Evolutionary conservation across 2,329 filamentous ascomycete genomes (phyloP).

Genomic region (Fusarium heterosporum): DNA sequence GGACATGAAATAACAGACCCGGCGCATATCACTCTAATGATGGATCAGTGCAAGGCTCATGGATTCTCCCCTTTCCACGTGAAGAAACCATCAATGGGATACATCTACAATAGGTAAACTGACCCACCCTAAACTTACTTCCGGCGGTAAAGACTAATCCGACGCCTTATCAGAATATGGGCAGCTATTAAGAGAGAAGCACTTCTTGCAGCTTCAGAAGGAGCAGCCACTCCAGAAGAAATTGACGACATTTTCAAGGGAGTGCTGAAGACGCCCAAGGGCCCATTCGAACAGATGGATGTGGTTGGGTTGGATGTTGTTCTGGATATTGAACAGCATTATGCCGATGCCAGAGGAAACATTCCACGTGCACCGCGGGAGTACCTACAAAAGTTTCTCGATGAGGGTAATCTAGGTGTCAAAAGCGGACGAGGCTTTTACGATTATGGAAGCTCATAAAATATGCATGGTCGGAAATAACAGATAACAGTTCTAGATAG

Average conservation of each 20-base stretch:
- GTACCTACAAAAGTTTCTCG: constrained; percentile 43
- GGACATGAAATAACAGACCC: constrained; percentile 46
- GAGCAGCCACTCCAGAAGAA: constrained; percentile 48
- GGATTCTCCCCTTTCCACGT: constrained; percentile 50
- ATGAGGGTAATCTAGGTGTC: constrained; percentile 45
- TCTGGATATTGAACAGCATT: constrained; percentile 49
- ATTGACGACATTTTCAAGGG: constrained; percentile 50
- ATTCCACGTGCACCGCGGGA: constrained; percentile 42
- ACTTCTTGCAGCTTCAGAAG: constrained; percentile 48
- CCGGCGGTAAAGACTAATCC: not conserved
- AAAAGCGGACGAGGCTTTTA: constrained; percentile 50
- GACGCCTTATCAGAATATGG: constrained; percentile 44
- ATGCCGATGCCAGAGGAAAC: constrained; percentile 44
- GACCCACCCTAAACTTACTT: fast-evolving
- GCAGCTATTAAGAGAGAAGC: constrained; percentile 51
- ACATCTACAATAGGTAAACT: constrained; percentile 49
- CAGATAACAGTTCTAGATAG: no score
- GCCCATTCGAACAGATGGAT: constrained; percentile 50
- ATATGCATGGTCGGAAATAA: no score
- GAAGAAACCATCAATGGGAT: constrained; percentile 48
- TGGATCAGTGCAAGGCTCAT: constrained; percentile 45
- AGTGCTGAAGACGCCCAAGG: constrained; percentile 49
- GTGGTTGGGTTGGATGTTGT: constrained; percentile 50
- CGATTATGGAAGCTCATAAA: constrained; percentile 24
- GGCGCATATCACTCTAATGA: constrained; percentile 39